These are phyloP conservation scores for Rehmannia glutinosa DNA, from an alignment of 257 asterid genomes.

Conservation along the genomic window DNA sequence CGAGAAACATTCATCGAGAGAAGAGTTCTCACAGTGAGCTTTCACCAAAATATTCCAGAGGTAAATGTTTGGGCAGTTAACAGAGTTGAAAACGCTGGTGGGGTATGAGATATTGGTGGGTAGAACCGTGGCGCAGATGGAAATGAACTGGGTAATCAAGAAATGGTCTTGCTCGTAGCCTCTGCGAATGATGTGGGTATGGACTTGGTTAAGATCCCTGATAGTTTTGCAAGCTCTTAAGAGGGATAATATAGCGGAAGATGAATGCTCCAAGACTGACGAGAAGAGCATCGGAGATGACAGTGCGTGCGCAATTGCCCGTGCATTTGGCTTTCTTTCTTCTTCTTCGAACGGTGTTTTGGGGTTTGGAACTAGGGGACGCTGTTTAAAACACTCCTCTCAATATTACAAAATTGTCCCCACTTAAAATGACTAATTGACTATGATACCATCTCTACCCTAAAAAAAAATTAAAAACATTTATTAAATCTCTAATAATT, in stretches of 20 bases:
- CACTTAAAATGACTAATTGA: too few relatives aligned
- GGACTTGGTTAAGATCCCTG: conserved; percentile 41
- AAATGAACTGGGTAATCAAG: conserved; percentile 45
- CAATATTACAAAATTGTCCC: too few relatives aligned
- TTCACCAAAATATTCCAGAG: conserved; percentile 64
- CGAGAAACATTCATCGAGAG: conserved; percentile 29
- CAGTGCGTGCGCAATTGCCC: not conserved
- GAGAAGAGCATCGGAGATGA: conserved; percentile 28
- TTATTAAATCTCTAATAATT: too few relatives aligned
- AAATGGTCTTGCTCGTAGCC: conserved; percentile 63
- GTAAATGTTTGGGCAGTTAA: conserved; percentile 44
- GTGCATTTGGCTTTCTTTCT: not conserved
- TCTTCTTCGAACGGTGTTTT: not conserved
- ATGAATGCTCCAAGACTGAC: conserved; percentile 28
- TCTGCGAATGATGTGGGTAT: conserved; percentile 46
- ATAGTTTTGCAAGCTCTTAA: conserved; percentile 44
- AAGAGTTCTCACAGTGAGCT: conserved; percentile 35
- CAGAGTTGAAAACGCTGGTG: conserved; percentile 42
- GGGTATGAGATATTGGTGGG: conserved; percentile 36
- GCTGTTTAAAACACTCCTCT: too few relatives aligned
- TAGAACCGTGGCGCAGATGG: conserved; percentile 33
- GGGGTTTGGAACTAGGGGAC: not conserved
- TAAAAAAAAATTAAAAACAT: too few relatives aligned
- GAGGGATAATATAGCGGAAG: conserved; percentile 23
- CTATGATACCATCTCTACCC: too few relatives aligned